Evolutionary conservation across 2,329 filamentous ascomycete species (phyloP), one percentile per base, ranked within the genome.

Genomic region (Trichoderma simmonsii): DNA sequence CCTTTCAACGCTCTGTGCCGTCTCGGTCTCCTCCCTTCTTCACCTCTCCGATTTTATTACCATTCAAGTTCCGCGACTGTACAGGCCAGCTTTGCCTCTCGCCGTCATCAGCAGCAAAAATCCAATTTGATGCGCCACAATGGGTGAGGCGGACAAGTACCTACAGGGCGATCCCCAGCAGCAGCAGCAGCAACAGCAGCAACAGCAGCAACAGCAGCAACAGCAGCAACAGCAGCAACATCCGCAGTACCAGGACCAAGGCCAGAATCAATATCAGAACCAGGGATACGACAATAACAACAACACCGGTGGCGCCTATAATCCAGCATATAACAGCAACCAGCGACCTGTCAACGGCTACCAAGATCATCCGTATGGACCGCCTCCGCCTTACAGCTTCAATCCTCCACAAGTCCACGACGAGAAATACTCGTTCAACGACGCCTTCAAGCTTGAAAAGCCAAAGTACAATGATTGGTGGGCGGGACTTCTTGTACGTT

Each of bases 391-490:
- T 3, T 81, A 82, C 67, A 79, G 79, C 28, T 83, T 81, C 75
- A 80, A 81, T 67, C 80, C 81, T 12, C 80, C 81, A 2, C 78
- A 82, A 66, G 75, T 79, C 36, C 79, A 81, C 56, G 80, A 80
- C 68, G 85, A 87, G 73, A 88, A 88, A 78, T 83, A 84, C 39
- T 83, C 83, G 34, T 98, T 97, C 79, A 90, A 95, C 24, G 88
- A 98, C 78, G 89, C 90, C 1, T 98, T 98, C 85, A 91, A 91
- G 81, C 82, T 98, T 67, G 88, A 93, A 66, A 90, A 85, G 74
- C 94, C 94, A n/a, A 97, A 95, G 81, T 97, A 88, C 83, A 93
- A 98, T 78, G 95, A 98, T 80, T 79, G 93, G 30, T 98, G 95
- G 95, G 95, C 95, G 4, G 94, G 92, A 4, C 83, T 97, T 54